Percentiles rank a stretch among this genome's conserved stretches.
phyloP scores from a whole-genome alignment of 192 early-diverging fungal genomes.

The Coemansia reversa region DNA sequence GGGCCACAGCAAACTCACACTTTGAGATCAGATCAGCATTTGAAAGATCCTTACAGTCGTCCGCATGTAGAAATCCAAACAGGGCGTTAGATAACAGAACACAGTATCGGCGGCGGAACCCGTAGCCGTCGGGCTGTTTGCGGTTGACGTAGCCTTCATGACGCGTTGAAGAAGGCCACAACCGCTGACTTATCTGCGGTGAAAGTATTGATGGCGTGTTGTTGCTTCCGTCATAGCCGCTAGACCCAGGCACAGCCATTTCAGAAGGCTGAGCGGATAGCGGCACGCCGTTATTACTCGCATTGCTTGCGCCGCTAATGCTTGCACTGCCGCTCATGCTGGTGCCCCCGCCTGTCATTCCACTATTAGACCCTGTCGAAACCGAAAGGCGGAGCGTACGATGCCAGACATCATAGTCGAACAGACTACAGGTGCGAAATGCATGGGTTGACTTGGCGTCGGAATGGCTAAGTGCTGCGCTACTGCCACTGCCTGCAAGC shows the following conservation, averaged over 20 bases:
- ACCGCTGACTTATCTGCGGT: conserved; percentile 32
- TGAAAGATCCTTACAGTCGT: conserved; percentile 29
- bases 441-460: conserved; percentile 13
- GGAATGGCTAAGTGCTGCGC: conserved; percentile 13
- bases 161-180: conserved; percentile 26
- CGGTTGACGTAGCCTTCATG: conserved; percentile 54
- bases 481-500: conserved; percentile 10
- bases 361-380: conserved; percentile 19
- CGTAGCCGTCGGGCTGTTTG: conserved; percentile 49
- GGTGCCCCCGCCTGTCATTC: conserved; percentile 16
- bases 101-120: conserved; percentile 54
- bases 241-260: neutral
- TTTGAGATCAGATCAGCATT: conserved; percentile 20
- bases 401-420: conserved; percentile 47
- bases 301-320: conserved; percentile 38
- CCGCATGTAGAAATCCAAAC: conserved; percentile 41
- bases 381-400: conserved; percentile 36
- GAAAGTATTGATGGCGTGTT: conserved; percentile 21
- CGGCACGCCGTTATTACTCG: conserved; percentile 18
- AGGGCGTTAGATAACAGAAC: conserved; percentile 36
- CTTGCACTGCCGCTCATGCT: conserved; percentile 42
- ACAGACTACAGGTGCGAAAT: conserved; percentile 28
- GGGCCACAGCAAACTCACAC: conserved; percentile 47
- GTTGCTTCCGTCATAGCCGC: neutral
- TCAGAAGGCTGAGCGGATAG: conserved; percentile 15